Evolutionary conservation across 768 basidiomycete genomes (phyloP).

Genomic region (Tulasnella sp.): DNA sequence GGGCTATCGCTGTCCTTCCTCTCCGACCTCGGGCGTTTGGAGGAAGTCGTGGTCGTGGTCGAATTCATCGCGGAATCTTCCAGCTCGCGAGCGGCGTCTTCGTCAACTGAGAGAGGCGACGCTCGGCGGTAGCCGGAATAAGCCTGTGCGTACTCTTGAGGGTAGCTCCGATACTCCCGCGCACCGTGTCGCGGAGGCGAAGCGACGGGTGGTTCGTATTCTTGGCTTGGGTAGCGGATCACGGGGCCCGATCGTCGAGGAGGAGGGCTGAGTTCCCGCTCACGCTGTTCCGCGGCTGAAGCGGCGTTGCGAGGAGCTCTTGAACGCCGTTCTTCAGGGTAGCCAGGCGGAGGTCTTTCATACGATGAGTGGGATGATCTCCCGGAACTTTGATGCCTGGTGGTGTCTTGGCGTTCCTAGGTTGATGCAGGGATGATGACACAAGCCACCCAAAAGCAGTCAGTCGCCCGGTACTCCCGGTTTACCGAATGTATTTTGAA

Average conservation of each 20-base stretch:
- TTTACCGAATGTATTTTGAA: not conserved
- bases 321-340: not conserved
- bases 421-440: not conserved
- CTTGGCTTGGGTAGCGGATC: constrained; percentile 10
- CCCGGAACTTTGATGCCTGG: not conserved
- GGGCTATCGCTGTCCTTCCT: not conserved
- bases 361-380: not conserved
- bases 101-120: not conserved
- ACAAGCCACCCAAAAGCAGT: not conserved
- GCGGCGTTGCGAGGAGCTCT: not conserved
- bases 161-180: not conserved
- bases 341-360: not conserved
- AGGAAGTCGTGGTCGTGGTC: not conserved
- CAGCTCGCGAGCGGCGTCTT: not conserved
- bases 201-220: not conserved
- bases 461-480: not conserved
- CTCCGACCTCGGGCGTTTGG: not conserved
- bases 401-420: not conserved
- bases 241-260: not conserved
- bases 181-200: not conserved
- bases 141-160: not conserved
- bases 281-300: not conserved
- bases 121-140: not conserved
- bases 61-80: not conserved
- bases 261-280: not conserved